phyloP scores from a whole-genome alignment of 23 red algal species.

The Gracilariopsis chorda region DNA sequence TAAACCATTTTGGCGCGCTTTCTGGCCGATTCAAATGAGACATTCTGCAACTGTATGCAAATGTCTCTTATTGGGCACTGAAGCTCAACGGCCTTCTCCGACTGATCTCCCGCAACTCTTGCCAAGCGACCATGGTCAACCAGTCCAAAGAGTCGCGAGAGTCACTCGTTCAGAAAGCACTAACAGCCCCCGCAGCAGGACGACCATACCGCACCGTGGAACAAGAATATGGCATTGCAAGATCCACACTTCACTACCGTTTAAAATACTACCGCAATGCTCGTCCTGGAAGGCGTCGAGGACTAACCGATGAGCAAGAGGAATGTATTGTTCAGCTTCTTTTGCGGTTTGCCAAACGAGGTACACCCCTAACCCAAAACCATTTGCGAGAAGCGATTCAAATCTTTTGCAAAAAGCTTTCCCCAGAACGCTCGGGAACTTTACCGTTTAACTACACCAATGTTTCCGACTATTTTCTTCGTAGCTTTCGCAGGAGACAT shows the following conservation, averaged over 20 bases:
- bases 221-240: not conserved
- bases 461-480: not conserved
- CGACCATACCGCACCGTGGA: not conserved
- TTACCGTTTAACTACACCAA: not conserved
- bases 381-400: not conserved
- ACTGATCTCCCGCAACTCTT: not conserved
- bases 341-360: not conserved
- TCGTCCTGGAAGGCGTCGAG: not conserved
- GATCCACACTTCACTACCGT: not conserved
- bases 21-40: not conserved
- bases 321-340: not conserved
- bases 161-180: not conserved
- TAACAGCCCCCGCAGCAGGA: not conserved
- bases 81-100: not conserved
- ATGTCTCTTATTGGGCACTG: too few species aligned
- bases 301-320: not conserved
- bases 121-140: not conserved
- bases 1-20: not conserved
- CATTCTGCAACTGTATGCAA: not conserved
- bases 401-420: not conserved
- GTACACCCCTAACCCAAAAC: not conserved
- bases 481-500: not conserved
- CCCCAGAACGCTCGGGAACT: not conserved
- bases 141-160: not conserved
- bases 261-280: not conserved